Evolutionary conservation across 169 alveolate species (phyloP), one percentile per base, ranked within the genome.

Genomic region (Plasmodium ovale): DNA sequence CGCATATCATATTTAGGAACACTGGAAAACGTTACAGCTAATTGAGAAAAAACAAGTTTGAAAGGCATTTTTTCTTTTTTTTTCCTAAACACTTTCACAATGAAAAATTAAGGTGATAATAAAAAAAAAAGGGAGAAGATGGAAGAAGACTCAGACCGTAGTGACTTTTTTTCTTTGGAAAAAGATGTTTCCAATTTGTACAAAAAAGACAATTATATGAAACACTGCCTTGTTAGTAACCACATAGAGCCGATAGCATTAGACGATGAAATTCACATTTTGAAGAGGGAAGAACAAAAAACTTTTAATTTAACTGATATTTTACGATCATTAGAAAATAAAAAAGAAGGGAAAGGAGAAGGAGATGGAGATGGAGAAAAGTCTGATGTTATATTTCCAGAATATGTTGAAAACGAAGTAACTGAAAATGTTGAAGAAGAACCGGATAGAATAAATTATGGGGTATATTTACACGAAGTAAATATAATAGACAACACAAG

Each of bases 211-310:
- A 29, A 67, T 67, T 82, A 82, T 82, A 82, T 82, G 90, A 82
- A 82, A 69, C 82, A 82, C 29, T 82, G 82, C 27, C 56, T 64
- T 58, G 82, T 82, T 64, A 82, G 65, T 9, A 37, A 82, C 21
- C 25, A 37, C 53, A 82, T 82, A n/a, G 72, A 82, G 39, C 90
- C 90, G n/a, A 82, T 82, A 65, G 60, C 49, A 64, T 37, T 82
- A 69, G 84, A 82, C 14, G 84, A 54, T n/a, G 90, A 82, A 62
- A 16, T 82, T 82, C 90, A 82, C 31, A 64, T 65, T 82, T 49
- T 82, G 33, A 82, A 82, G 19, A 65, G 60, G 23, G 70, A 49
- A 25, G 72, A 82, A 65, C 72, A 67, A 1, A 25, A 49, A 25
- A 19, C 90, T 25, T 82, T 82, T 82, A 82, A 82, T 9, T 54